A percentile compares a stretch with the other conserved stretches of the same genome.
phyloP scores from a whole-genome alignment of 2,329 filamentous ascomycete species.

The Penicillium decumbens region DNA sequence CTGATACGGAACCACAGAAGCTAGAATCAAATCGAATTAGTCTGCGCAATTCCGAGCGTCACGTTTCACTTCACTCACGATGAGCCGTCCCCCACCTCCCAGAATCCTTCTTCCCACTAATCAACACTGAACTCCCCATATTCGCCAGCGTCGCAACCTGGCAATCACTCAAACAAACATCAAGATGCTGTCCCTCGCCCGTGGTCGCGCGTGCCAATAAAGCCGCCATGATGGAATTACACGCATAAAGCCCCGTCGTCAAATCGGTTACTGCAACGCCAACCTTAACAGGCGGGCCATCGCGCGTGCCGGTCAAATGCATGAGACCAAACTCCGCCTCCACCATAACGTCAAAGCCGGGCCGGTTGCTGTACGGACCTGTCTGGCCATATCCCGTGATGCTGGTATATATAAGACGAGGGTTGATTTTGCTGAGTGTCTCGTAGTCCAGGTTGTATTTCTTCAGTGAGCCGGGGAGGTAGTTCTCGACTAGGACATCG shows the following conservation, averaged over 20 bases:
- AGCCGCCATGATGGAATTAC: conserved; percentile 90
- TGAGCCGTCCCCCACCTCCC: conserved; percentile 94
- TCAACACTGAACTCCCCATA: conserved; percentile 82
- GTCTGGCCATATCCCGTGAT: conserved; percentile 97
- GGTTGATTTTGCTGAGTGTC: conserved; percentile 73
- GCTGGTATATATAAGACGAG: conserved; percentile 81
- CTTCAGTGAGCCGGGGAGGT: conserved; percentile 78
- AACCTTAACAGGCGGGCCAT: conserved; percentile 90
- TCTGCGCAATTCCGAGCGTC: background rate
- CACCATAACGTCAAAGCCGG: conserved; percentile 98
- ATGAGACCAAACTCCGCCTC: conserved; percentile 96
- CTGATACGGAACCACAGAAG: conserved; percentile 91
- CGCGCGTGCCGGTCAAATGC: conserved; percentile 88
- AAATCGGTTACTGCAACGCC: conserved; percentile 94
- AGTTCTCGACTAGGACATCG: conserved; percentile 95
- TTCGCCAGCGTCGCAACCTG: conserved; percentile 93
- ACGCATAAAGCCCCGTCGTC: conserved; percentile 89
- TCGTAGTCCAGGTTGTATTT: conserved; percentile 89
- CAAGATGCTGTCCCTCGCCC: conserved; percentile 82
- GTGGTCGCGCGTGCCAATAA: conserved; percentile 67
- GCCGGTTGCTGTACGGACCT: conserved; percentile 76
- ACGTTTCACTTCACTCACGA: conserved; percentile 50
- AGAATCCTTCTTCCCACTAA: conserved; percentile 77
- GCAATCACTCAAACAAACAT: conserved; percentile 86
- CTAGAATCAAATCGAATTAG: conserved; percentile 41